Evolutionary conservation across 371 early-diverging fungal genomes (phyloP).

Genomic region (Syncephalastrum racemosum): DNA sequence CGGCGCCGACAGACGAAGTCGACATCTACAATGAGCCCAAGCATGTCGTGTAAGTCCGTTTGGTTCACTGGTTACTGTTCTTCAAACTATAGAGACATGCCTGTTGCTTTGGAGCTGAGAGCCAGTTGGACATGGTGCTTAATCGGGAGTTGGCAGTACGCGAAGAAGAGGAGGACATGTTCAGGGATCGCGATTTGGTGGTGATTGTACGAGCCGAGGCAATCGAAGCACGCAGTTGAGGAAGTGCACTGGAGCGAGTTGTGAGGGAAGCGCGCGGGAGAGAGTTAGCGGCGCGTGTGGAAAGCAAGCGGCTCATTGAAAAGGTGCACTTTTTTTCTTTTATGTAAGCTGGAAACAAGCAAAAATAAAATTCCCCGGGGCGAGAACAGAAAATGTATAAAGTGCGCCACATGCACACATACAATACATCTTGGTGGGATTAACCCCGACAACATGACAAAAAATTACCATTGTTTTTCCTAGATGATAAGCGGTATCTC

Average conservation of each 20-base stretch:
- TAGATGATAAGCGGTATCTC: no score
- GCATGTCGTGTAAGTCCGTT: background rate
- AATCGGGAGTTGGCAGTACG: constrained; percentile 25
- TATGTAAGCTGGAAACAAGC: no score
- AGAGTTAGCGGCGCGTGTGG: constrained; percentile 23
- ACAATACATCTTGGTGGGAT: no score
- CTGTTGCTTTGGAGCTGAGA: constrained; percentile 12
- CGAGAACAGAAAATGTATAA: no score
- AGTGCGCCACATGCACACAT: no score
- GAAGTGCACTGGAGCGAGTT: constrained; percentile 8
- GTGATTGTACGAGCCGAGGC: constrained; percentile 10
- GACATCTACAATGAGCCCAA: constrained; percentile 28
- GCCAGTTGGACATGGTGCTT: constrained; percentile 20
- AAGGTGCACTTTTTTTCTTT: no score
- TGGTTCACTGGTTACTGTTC: constrained; percentile 8
- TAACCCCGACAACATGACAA: no score
- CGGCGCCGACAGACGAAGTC: constrained; percentile 32
- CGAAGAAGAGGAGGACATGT: constrained; percentile 6
- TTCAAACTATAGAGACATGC: constrained; percentile 2
- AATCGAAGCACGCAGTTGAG: constrained; percentile 8
- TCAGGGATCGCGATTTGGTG: background rate
- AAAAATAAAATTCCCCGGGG: constrained; percentile 1
- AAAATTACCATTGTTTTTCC: no score
- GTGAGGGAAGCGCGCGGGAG: constrained; percentile 14
- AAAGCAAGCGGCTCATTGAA: constrained; percentile 31